Evolutionary conservation across 1,139 yeast genomes (phyloP).

Genomic region (Hyphopichia burtonii): DNA sequence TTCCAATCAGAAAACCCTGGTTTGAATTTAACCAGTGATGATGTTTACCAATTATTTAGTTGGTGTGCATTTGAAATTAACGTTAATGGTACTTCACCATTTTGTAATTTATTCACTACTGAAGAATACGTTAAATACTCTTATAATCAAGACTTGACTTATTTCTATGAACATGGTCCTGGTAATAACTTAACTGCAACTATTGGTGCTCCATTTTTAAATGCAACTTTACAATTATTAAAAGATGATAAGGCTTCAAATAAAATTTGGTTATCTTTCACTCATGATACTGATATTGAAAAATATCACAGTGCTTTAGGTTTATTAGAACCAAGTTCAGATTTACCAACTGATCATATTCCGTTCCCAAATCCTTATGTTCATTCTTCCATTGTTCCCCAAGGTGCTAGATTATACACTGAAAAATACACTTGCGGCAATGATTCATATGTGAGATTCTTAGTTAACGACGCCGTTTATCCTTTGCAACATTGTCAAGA

Average conservation of each 20-base stretch:
- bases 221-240: slow-evolving; percentile 45
- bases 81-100: slow-evolving; percentile 40
- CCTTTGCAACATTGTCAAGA: slow-evolving; percentile 50
- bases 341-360: slow-evolving; percentile 23
- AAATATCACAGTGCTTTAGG: slow-evolving; percentile 53
- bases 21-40: slow-evolving; percentile 30
- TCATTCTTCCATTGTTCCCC: slow-evolving; percentile 51
- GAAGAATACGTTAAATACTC: slow-evolving; percentile 44
- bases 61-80: slow-evolving; percentile 52
- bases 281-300: slow-evolving; percentile 60
- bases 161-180: slow-evolving; percentile 46
- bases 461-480: slow-evolving; percentile 57
- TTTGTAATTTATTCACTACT: slow-evolving; percentile 45
- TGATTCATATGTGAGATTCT: slow-evolving; percentile 42
- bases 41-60: slow-evolving; percentile 33
- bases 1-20: slow-evolving; percentile 29
- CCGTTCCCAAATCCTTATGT: slow-evolving; percentile 44
- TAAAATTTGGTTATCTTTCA: slow-evolving; percentile 48
- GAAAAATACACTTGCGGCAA: slow-evolving; percentile 46
- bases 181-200: slow-evolving; percentile 39
- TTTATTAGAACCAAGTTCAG: slow-evolving; percentile 30
- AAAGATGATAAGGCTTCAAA: slow-evolving; percentile 16
- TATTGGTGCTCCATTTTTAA: slow-evolving; percentile 44
- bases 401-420: slow-evolving; percentile 52
- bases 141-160: slow-evolving; percentile 38